Percentiles rank a stretch among this genome's conserved stretches.
phyloP scores from a whole-genome alignment of 305 asterid species.

The Fraxinus albicans region DNA sequence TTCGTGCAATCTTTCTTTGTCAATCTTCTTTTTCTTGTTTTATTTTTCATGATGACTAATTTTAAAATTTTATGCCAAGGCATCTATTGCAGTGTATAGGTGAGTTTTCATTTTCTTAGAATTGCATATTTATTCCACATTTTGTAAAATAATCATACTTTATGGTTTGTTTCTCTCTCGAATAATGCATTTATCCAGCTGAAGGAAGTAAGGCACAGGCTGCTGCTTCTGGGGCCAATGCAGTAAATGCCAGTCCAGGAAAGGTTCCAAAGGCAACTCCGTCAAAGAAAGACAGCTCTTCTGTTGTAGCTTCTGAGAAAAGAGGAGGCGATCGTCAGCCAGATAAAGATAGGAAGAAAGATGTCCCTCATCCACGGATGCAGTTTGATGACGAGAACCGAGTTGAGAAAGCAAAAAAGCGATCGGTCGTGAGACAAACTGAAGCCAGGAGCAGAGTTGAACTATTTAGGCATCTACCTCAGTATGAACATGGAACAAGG shows the following conservation, averaged over 20 bases:
- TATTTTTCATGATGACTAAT: neutral
- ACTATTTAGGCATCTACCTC: constrained; percentile 88
- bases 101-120: neutral
- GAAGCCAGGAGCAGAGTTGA: constrained; percentile 83
- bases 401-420: constrained; percentile 88
- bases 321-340: constrained; percentile 57
- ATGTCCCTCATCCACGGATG: constrained; percentile 86
- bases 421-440: constrained; percentile 75
- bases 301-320: constrained; percentile 63
- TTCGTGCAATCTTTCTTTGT: neutral
- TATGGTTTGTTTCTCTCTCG: neutral
- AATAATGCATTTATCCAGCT: constrained; percentile 39
- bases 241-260: constrained; percentile 44
- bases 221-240: constrained; percentile 44
- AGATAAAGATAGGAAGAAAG: constrained; percentile 88
- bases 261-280: constrained; percentile 53
- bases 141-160: constrained; percentile 15
- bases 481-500: constrained; percentile 80
- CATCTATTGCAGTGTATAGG: constrained; percentile 7
- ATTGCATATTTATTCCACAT: neutral
- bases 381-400: constrained; percentile 85
- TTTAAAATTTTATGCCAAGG: neutral
- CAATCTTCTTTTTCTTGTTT: neutral
- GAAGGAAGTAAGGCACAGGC: constrained; percentile 58
- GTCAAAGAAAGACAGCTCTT: constrained; percentile 63